Percentiles rank a stretch among this genome's conserved stretches.
Evolutionary conservation across 208 protist genomes (phyloP).

Genomic region (Acanthamoeba comandoni): DNA sequence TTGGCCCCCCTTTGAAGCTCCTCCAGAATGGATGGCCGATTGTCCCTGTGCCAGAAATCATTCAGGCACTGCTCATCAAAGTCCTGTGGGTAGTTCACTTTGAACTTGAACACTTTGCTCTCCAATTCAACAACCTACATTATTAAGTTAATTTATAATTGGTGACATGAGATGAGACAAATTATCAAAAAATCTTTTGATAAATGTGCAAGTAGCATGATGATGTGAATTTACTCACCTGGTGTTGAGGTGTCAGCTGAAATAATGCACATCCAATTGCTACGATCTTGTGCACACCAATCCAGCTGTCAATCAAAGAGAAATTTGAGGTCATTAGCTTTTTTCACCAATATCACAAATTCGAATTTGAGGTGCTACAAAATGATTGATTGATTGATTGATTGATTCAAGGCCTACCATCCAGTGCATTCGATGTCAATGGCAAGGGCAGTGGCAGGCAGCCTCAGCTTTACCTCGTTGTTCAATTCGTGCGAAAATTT

Average conservation of each 20-base stretch:
- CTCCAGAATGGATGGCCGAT: neutral
- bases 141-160: neutral
- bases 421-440: neutral
- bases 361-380: too few relatives aligned
- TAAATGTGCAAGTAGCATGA: neutral
- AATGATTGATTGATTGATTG: too few relatives aligned
- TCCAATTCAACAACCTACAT: slow-evolving; percentile 2
- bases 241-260: neutral
- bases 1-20: neutral
- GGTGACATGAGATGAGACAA: neutral
- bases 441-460: slow-evolving; percentile 1
- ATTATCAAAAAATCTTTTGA: neutral
- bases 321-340: too few relatives aligned
- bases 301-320: too few relatives aligned
- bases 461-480: neutral
- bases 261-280: neutral
- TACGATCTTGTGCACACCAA: slow-evolving; percentile 25
- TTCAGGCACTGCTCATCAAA: slow-evolving; percentile 1
- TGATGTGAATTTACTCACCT: neutral
- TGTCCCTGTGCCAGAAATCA: slow-evolving; percentile 18
- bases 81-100: slow-evolving; percentile 31
- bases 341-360: too few relatives aligned
- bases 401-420: too few relatives aligned
- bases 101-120: slow-evolving; percentile 2
- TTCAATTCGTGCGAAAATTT: slow-evolving; percentile 14